Evolutionary conservation across 192 early-diverging fungal species (phyloP).

Genomic region (Coemansia pectinata): DNA sequence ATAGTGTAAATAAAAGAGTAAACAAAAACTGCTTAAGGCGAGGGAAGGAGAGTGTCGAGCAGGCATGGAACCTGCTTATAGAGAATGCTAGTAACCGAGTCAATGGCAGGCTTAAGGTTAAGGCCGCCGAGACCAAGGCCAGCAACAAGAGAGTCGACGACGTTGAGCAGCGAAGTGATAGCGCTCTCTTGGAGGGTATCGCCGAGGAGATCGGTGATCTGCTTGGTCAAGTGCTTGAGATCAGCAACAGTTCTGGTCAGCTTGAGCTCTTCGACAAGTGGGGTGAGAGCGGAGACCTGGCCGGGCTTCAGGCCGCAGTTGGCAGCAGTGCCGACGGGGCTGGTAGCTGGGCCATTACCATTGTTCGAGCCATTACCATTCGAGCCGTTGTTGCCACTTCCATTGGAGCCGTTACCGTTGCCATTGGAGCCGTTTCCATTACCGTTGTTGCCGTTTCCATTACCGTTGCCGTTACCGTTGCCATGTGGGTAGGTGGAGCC

Average conservation of each 20-base stretch:
- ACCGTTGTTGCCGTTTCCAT: neutral
- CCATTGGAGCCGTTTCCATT: constrained; percentile 3
- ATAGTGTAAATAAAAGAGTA: neutral
- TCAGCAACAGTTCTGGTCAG: constrained; percentile 48
- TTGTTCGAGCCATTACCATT: constrained; percentile 17
- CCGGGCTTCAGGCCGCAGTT: constrained; percentile 44
- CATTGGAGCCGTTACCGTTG: constrained; percentile 8
- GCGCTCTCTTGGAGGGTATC: constrained; percentile 51
- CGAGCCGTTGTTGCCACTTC: constrained; percentile 12
- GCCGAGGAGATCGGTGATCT: constrained; percentile 51
- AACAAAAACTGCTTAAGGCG: constrained; percentile 24
- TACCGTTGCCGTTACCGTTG: constrained; percentile 19
- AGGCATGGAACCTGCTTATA: constrained; percentile 56
- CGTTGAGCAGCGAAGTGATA: constrained; percentile 36
- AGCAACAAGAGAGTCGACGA: constrained; percentile 43
- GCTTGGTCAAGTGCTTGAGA: constrained; percentile 50
- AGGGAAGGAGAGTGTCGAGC: constrained; percentile 49
- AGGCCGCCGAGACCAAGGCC: constrained; percentile 52
- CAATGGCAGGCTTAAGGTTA: constrained; percentile 50
- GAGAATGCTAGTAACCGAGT: constrained; percentile 48
- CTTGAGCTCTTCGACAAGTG: constrained; percentile 49
- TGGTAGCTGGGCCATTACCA: constrained; percentile 16
- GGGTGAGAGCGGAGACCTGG: constrained; percentile 43
- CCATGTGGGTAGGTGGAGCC: constrained; percentile 20
- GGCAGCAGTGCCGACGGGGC: constrained; percentile 30